phyloP scores from a whole-genome alignment of 352 stramenopile genomes.

The Globisporangium solare region DNA sequence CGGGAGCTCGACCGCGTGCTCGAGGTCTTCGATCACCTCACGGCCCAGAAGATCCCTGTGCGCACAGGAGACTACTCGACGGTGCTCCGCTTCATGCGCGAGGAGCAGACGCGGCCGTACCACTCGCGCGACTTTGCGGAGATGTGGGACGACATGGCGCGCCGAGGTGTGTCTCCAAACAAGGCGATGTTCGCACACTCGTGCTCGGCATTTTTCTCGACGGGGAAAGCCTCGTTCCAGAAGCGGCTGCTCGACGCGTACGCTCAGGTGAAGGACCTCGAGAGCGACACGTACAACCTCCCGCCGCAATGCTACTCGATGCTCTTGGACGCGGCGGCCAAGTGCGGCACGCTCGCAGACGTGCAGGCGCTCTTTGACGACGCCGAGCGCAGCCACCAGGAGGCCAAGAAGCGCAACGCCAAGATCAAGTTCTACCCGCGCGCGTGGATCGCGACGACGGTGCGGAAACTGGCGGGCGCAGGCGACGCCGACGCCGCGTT shows the following conservation, averaged over 20 bases:
- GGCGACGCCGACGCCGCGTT: slow-evolving; percentile 12
- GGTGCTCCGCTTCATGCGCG: slow-evolving; percentile 40
- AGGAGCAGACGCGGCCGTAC: slow-evolving; percentile 17
- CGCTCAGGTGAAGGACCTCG: not conserved
- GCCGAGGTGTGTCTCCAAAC: slow-evolving; percentile 27
- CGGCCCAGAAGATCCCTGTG: slow-evolving; percentile 25
- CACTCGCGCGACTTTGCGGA: slow-evolving; percentile 27
- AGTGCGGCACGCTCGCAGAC: slow-evolving; percentile 9
- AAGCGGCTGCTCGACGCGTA: slow-evolving; percentile 24
- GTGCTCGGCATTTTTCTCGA: slow-evolving; percentile 11
- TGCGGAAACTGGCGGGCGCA: slow-evolving; percentile 13
- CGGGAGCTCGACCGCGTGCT: slow-evolving; percentile 28
- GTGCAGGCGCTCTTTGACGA: slow-evolving; percentile 25
- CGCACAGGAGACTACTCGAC: slow-evolving; percentile 30
- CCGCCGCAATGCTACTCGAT: slow-evolving; percentile 18
- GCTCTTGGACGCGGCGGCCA: slow-evolving; percentile 13
- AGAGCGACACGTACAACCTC: slow-evolving; percentile 18
- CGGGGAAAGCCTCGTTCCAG: slow-evolving; percentile 13
- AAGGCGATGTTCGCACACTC: slow-evolving; percentile 29
- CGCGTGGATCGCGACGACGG: slow-evolving; percentile 23
- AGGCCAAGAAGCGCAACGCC: not conserved
- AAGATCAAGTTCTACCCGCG: slow-evolving; percentile 17
- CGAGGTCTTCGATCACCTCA: slow-evolving; percentile 27
- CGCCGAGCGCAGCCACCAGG: slow-evolving; percentile 11
- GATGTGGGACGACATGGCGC: slow-evolving; percentile 40